Base-by-base conservation (phyloP, 176 grass and related monocot genomes). In the Canna indica region DNA sequence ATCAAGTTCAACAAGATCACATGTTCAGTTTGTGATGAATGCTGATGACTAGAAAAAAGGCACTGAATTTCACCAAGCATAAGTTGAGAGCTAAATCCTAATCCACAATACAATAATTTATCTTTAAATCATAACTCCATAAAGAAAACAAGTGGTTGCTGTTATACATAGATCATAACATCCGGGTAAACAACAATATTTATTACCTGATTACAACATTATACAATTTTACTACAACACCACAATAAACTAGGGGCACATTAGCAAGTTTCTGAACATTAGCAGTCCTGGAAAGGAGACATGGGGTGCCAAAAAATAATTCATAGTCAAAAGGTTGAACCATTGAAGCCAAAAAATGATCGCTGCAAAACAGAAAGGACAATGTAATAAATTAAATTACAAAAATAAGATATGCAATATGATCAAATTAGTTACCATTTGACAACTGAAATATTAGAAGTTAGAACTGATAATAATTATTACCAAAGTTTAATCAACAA, bases 341-440 rank as follows among this genome's bases (percentile, higher is more conserved):
- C 68, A 70, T 70, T 70, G 68, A 70, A 70, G 42, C 68, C 68
- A 32, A 70, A 52, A 38, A 70, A 70, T 11, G 68, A 70, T 31
- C 68, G 25, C 68, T 70, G 68, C 9, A 26, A 70, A 68, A 28
- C 3, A 64, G 5, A 69, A 50, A 50, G 1, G 32, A 31, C 2
- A 31, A 70, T 45, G 17, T 48, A 33, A 50, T 5, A 44, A 30
- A 50, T 70, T 22, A 66, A 24, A 25, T 66, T 38, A 66, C 63
- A 45, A 7, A 27, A 12, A 26, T 68, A 20, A 38, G 20, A n/a
- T 54, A 20, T 24, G n/a, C n/a, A n/a, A n/a, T n/a, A n/a, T n/a
- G n/a, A n/a, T n/a, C n/a, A n/a, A n/a, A n/a, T n/a, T n/a, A n/a
- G n/a, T n/a, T n/a, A n/a, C n/a, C n/a, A n/a, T n/a, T n/a, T n/a